Conservation (phyloP, 371 early-diverging fungal genomes). For the Actinomortierella ambigua region DNA sequence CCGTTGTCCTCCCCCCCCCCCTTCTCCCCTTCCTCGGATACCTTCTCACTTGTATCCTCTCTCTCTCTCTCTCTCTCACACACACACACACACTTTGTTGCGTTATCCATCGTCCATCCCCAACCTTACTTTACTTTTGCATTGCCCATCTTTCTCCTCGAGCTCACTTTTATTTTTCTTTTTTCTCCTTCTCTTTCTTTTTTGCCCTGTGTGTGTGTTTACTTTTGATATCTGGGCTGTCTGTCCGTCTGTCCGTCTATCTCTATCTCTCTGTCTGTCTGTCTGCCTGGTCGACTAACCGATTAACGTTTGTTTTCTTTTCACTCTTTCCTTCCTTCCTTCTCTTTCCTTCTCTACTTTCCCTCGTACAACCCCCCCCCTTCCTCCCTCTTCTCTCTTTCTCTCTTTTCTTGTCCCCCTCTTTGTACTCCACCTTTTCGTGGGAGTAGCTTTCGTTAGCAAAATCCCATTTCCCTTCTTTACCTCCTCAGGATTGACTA, state of each 20-base stretch:
- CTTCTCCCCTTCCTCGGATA: neutral
- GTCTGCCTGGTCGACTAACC: no score
- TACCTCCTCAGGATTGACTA: neutral
- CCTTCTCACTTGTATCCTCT: conserved; percentile 1
- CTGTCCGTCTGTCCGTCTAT: no score
- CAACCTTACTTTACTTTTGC: neutral
- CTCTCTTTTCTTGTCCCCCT: neutral
- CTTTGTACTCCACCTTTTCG: neutral
- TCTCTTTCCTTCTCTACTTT: neutral
- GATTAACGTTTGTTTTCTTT: conserved; percentile 2
- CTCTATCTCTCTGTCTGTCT: no score
- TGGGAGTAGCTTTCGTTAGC: neutral
- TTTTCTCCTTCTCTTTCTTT: no score
- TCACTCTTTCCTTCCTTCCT: neutral
- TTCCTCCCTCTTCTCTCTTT: neutral
- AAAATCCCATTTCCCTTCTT: neutral
- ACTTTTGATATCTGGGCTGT: no score
- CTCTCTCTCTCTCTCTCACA: no score
- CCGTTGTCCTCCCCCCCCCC: neutral
- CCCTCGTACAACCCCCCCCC: neutral
- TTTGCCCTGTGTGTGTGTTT: no score
- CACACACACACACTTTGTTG: no score
- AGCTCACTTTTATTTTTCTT: neutral
- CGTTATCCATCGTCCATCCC: conserved; percentile 1
- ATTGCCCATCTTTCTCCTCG: neutral